Conservation (phyloP, 2,329 filamentous ascomycete species). For the Aspergillus uvarum region DNA sequence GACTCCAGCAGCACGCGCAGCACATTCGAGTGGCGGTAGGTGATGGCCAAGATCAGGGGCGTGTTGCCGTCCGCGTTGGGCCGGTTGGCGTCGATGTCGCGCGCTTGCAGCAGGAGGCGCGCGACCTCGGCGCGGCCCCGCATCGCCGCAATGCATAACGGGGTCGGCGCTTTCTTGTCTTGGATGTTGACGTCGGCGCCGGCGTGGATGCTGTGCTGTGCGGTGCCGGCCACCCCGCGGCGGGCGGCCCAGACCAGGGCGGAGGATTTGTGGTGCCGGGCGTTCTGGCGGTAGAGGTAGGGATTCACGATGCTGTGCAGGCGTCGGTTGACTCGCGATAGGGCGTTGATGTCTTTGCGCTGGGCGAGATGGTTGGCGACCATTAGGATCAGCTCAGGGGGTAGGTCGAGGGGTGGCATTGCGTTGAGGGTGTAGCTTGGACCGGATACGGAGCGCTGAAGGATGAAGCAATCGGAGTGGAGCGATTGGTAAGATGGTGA, state of each 20-base stretch:
- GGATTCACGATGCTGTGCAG: constrained; percentile 18
- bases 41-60: background rate
- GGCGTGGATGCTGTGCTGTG: constrained; percentile 14
- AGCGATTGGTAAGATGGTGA: no score
- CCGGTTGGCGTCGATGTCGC: background rate
- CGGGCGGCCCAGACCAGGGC: constrained; percentile 25
- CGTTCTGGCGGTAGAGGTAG: constrained; percentile 20
- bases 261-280: constrained; percentile 1
- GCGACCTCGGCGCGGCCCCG: background rate
- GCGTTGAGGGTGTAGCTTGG: background rate
- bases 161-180: background rate
- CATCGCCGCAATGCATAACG: background rate
- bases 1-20: background rate
- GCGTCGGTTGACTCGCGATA: constrained; percentile 14
- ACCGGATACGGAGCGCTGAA: background rate
- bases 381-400: background rate
- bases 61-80: background rate
- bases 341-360: constrained; percentile 16
- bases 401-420: background rate
- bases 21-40: background rate
- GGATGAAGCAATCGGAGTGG: background rate
- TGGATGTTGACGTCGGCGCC: constrained; percentile 16
- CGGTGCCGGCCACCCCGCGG: constrained; percentile 12
- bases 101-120: background rate
- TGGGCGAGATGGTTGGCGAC: background rate